phyloP scores from a whole-genome alignment of 345 rosid species.

The Theobroma cacao region DNA sequence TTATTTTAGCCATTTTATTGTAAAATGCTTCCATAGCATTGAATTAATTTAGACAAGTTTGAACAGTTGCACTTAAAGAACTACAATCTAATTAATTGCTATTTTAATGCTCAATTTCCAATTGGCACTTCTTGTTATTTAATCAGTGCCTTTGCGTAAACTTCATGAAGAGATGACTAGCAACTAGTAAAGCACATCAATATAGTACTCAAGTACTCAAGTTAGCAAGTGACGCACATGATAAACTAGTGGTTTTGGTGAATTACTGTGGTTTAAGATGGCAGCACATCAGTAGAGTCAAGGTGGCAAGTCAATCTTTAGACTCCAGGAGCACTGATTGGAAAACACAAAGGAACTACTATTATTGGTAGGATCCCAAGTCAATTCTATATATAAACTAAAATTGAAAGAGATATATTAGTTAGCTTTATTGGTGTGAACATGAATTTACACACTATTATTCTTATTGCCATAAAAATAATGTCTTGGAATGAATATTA shows the following conservation, averaged over 20 bases:
- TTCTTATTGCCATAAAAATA: neutral
- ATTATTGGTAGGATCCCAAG: neutral
- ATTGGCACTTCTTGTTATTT: neutral
- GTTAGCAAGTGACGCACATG: neutral
- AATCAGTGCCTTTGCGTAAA: neutral
- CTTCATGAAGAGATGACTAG: neutral
- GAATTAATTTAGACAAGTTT: neutral
- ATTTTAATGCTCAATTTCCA: neutral
- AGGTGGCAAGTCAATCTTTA: neutral
- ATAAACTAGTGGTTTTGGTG: neutral
- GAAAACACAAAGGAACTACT: neutral
- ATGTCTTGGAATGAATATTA: neutral
- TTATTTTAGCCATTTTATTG: neutral
- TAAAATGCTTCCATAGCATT: neutral
- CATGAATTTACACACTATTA: neutral
- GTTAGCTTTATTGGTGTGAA: neutral
- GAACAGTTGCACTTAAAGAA: neutral
- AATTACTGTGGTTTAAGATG: neutral
- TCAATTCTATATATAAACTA: too few species aligned
- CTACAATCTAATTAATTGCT: neutral
- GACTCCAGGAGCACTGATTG: neutral
- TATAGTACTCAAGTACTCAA: neutral
- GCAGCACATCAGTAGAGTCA: neutral
- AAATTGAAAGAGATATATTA: neutral
- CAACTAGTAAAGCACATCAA: neutral